These are phyloP conservation scores for Globisporangium cystogenes DNA, from an alignment of 352 stramenopile species.

Conservation along the genomic window DNA sequence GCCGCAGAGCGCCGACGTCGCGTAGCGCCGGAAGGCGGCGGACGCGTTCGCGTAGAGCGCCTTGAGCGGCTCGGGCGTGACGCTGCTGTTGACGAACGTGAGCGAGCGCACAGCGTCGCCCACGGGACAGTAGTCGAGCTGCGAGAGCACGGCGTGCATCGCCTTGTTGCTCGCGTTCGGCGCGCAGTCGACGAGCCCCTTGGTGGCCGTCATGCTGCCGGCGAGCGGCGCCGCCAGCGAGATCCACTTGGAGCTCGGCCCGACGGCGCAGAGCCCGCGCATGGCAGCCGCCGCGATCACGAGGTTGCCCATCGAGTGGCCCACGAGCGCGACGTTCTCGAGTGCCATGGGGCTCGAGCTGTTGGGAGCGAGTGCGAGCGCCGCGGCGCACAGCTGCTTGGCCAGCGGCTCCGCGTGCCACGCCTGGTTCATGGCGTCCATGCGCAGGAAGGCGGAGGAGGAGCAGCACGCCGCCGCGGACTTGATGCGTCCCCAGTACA, in stretches of 20 bases:
- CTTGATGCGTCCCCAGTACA: slow-evolving; percentile 22
- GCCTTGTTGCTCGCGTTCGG: not conserved
- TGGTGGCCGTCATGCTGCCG: slow-evolving; percentile 19
- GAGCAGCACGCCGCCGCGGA: slow-evolving; percentile 19
- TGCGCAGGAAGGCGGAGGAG: slow-evolving; percentile 23
- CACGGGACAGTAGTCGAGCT: not conserved
- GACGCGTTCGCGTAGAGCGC: slow-evolving; percentile 15
- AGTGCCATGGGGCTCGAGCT: slow-evolving; percentile 4
- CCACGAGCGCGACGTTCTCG: slow-evolving; percentile 5
- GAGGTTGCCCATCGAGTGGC: slow-evolving; percentile 29
- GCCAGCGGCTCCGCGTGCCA: slow-evolving; percentile 24
- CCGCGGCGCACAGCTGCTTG: slow-evolving; percentile 16
- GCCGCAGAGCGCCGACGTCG: slow-evolving; percentile 26
- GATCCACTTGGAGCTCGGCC: slow-evolving; percentile 31
- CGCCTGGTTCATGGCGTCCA: slow-evolving; percentile 21
- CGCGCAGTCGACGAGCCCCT: slow-evolving; percentile 9
- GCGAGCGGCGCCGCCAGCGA: slow-evolving; percentile 26
- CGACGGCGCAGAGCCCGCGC: slow-evolving; percentile 22
- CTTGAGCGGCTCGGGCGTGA: not conserved
- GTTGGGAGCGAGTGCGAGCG: slow-evolving; percentile 11
- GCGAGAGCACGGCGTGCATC: not conserved
- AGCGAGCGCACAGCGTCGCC: not conserved
- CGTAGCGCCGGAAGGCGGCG: slow-evolving; percentile 10
- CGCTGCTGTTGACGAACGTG: not conserved
- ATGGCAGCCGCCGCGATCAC: slow-evolving; percentile 22